Evolutionary conservation across 2,329 filamentous ascomycete genomes (phyloP).

Genomic region (Raffaelea deltoideospora): DNA sequence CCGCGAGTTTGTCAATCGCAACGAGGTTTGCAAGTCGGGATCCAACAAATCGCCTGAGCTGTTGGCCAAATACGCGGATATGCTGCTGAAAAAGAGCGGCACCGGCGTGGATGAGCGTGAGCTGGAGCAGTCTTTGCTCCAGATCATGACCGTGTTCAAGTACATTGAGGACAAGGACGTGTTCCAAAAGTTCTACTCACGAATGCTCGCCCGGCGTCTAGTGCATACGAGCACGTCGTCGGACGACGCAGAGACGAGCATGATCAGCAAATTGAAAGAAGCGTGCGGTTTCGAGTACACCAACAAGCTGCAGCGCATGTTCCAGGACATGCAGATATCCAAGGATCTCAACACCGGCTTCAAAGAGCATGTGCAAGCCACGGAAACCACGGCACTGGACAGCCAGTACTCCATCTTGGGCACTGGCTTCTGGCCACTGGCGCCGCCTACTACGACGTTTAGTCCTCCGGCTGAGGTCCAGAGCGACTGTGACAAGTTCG

Average conservation of each 20-base stretch:
- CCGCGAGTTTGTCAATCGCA: slow-evolving; percentile 94
- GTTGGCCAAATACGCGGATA: slow-evolving; percentile 88
- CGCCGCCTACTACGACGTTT: slow-evolving; percentile 75
- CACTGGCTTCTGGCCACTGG: slow-evolving; percentile 94
- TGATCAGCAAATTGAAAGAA: slow-evolving; percentile 99
- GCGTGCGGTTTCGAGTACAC: slow-evolving; percentile 98
- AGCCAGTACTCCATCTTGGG: slow-evolving; percentile 86
- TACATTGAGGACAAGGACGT: slow-evolving; percentile 99
- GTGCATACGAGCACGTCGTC: slow-evolving; percentile 93
- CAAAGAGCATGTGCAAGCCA: slow-evolving; percentile 55
- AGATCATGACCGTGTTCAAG: slow-evolving; percentile 99
- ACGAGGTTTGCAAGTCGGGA: slow-evolving; percentile 85
- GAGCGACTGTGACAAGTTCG: slow-evolving; percentile 78
- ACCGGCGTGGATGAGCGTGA: slow-evolving; percentile 90
- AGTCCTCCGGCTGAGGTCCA: slow-evolving; percentile 73
- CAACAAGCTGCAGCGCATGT: slow-evolving; percentile 99
- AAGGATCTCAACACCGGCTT: slow-evolving; percentile 90
- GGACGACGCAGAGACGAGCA: slow-evolving; percentile 94
- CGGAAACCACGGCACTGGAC: slow-evolving; percentile 61
- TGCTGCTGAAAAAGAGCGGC: slow-evolving; percentile 79
- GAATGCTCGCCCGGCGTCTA: slow-evolving; percentile 85
- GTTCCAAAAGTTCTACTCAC: slow-evolving; percentile 98
- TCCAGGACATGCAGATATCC: slow-evolving; percentile 98
- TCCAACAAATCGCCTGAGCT: slow-evolving; percentile 91
- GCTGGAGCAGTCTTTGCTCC: slow-evolving; percentile 70